Base-by-base conservation (phyloP, 1,284 basidiomycete genomes). In the Sutorius eximius region DNA sequence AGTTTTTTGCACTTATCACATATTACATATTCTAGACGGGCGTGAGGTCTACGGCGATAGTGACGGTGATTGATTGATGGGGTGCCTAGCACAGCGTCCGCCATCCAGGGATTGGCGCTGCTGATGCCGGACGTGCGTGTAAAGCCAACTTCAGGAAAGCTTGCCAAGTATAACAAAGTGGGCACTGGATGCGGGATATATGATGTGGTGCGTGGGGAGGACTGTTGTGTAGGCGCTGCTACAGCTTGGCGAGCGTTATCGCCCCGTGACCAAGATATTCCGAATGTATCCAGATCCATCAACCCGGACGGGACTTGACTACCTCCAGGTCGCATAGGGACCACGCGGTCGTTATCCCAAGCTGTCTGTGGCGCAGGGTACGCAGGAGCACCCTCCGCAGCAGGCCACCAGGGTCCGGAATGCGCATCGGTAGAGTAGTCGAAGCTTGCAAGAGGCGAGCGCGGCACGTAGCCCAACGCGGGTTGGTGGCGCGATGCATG, bases 231-330 rank as follows among this genome's bases (percentile, higher is more conserved):
- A 1, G 29, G 52, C 45, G 55, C 27, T n/a, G 3, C 41, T 40
- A 70, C 65, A 70, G 68, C 61, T 49, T 67, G 65, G 66, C 2
- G 0, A 29, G 6, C 1, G 13, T 46, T 15, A 12, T 44, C 41
- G 30, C 20, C 18, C 30, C 22, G 49, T 11, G 30, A 30, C 59
- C 46, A 47, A 27, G 50, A 22, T 3, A 16, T 40, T 40, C 20
- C 33, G 0, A 42, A 44, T 38, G 8, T 9, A 8, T 45, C 34
- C 32, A 15, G 8, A 51, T 49, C 9, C 15, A 18, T 40, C 20
- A 11, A 15, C 8, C 18, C 57, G 57, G 68, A 33, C 50, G 64
- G 56, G 47, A 42, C 64, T 61, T 61, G 62, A 6, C 24, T 32
- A 38, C 51, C n/a, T 37, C 46, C 2, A 6, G 6, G 30, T 29